Evolutionary conservation across 148 eudicot genomes (phyloP), one percentile per base, ranked within the genome.

Genomic region (Persicaria tinctoria): DNA sequence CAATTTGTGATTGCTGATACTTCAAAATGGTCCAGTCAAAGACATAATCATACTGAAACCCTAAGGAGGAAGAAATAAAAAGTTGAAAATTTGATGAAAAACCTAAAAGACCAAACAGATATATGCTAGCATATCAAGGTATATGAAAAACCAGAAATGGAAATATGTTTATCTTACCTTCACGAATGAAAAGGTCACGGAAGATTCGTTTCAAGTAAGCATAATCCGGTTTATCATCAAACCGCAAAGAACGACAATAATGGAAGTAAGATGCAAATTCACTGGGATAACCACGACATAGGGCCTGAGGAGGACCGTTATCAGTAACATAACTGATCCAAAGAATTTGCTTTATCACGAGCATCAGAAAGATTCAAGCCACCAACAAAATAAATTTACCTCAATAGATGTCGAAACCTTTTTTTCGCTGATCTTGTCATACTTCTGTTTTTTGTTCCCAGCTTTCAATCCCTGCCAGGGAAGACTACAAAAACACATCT

Each of bases 391-490:
- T 69, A 32, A 72, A 41, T 68, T 73, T 82, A 89, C 97, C 92
- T 91, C 97, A 73, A 91, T 89, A 55, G 97, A 84, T 4, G 97
- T 91, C 47, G 90, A 84, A 69, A 91, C 97, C 80, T 91, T 91
- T 82, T 89, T 91, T 85, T 91, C 97, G 82, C 97, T 89, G 73
- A 91, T 91, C 78, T 84, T 89, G 68, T 91, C 97, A 74, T 91
- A 91, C 83, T 91, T 91, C 53, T 91, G 97, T 79, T 89, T 91
- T 87, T 91, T 91, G 57, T 79, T 91, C 73, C 97, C 97, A 13
- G 93, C 97, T 85, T 88, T 91, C 77, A 91, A 85, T 70, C 97
- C 97, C 85, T 91, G 97, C 97, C 97, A 91, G 1, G 97, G 97
- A 77, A 91, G 97, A 84, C 97, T 91, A 80, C 75, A 80, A 63